Evolutionary conservation across 352 stramenopile genomes (phyloP), one percentile per base, ranked within the genome.

Genomic region (Thalassiosira hispida): DNA sequence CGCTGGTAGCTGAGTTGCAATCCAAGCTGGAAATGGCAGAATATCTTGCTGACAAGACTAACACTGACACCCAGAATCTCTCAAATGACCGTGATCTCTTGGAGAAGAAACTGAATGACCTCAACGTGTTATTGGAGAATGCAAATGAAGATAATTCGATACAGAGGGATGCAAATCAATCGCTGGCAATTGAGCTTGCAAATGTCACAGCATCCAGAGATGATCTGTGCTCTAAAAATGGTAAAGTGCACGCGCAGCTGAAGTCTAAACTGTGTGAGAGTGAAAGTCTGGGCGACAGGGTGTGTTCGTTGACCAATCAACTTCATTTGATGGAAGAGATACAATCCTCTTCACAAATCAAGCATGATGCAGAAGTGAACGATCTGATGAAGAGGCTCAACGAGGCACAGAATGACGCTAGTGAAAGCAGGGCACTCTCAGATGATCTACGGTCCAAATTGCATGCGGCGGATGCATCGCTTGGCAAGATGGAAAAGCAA

Each of bases 381-480:
- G 31, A 40, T 14, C 68, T 77, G 3, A 42, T 23, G 1, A 29
- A 51, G n/a, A 65, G 60, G 23, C 27, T 70, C 0, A 16, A 57
- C 0, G 29, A 38, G n/a, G 22, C 20, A 9, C 51, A 74, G 8
- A 60, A 62, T 42, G 74, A 73, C 14, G 56, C 60, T 61, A 14
- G 12, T 31, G 33, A 40, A 27, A 53, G 16, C 20, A 57, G 78
- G 49, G 42, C 40, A 49, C 22, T 77, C 11, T 35, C 25, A 18
- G 42, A 62, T 5, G 56, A 76, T 27, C 42, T 84, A 0, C 75
- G 22, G 25, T 61, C 61, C 8, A 79, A 79, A 22, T 65, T 84
- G 47, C 20, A 79, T 31, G 42, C 56, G 20, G 29, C 69, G 5
- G 62, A 79, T 3, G 14, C 4, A n/a, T 47, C 57, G 31, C 44